Base-by-base conservation (phyloP, 306 rosid species). In the Senna siamea region DNA sequence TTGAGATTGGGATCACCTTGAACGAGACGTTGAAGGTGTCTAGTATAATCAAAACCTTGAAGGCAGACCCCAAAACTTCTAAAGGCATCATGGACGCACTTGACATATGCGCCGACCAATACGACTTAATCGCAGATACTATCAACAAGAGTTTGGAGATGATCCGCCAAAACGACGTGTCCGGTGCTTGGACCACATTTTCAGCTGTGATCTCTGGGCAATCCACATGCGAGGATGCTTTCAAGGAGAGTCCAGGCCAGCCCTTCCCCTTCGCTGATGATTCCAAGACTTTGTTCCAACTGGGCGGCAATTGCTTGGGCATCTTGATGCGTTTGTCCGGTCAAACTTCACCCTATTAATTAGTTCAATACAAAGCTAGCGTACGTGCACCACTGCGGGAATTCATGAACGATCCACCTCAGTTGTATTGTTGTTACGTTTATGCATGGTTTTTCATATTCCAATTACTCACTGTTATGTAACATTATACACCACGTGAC, bases 241-340 rank as follows among this genome's bases (percentile, higher is more conserved):
- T 41, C 1, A 64, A 13, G 18, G 70, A 64, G 48, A 30, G 34
- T 12, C 34, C 23, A 20, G 26, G 2, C 0, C 1, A 10, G 5
- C 0, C 35, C 17, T 8, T 41, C 30, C 53, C 70, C 52, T 41
- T 64, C 53, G 5, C 19, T 9, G 19, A 41, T 9, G 70, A 64
- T 6, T 64, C 70, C 13, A 12, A 43, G 6, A 22, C 19, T 6
- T 10, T 64, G n/a, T 64, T 5, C 70, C 53, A 41, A 6, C 50
- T 64, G 11, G 70, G 54, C 3, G 37, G 70, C 1, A 64, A 64
- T 43, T 20, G 53, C 70, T 41, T 64, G 70, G 70, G 37, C 70
- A 43, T 43, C 53, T 30, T 64, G 32, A 17, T 17, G 68, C 50
- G 7, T 18, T 22, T 62, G 0, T 17, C 48, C 2, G 66, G 66